A percentile compares a stretch with the other conserved stretches of the same genome.
Conservation (phyloP, 208 protist species). For the Angomonas deanei region DNA sequence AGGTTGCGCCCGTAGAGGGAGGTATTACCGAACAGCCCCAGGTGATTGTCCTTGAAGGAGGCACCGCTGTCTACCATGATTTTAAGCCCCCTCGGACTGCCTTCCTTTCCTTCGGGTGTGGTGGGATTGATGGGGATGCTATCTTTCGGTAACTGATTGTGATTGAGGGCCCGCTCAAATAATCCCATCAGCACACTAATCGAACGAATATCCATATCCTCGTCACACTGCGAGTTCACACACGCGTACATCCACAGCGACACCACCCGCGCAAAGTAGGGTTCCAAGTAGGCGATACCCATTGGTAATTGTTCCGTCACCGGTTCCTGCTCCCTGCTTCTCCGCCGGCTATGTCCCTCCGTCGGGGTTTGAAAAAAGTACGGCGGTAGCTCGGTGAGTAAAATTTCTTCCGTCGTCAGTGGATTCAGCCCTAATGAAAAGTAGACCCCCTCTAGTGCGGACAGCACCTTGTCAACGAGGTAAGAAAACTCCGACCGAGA, state of each 20-base stretch:
- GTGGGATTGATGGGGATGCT: too few relatives aligned
- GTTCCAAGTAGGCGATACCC: constrained; percentile 14
- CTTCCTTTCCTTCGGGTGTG: too few relatives aligned
- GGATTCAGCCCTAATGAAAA: constrained; percentile 35
- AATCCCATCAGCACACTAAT: constrained; percentile 55
- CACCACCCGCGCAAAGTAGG: constrained; percentile 45
- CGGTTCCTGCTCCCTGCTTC: background rate
- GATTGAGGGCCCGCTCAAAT: constrained; percentile 24
- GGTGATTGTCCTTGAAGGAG: constrained; percentile 1
- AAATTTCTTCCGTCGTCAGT: constrained; percentile 46
- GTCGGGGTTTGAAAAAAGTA: constrained; percentile 21
- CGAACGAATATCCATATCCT: constrained; percentile 52
- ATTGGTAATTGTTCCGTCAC: background rate
- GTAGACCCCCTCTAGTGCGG: constrained; percentile 53
- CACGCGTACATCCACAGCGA: constrained; percentile 48
- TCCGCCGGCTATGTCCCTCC: background rate
- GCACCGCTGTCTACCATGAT: background rate
- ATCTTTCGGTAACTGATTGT: constrained; percentile 33
- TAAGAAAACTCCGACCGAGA: constrained; percentile 18
- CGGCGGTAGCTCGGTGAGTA: constrained; percentile 61
- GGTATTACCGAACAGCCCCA: constrained; percentile 8
- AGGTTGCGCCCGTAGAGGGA: constrained; percentile 16
- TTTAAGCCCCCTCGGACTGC: background rate
- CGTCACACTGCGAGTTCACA: constrained; percentile 45
- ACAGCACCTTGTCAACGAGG: constrained; percentile 26